Base-by-base conservation (phyloP, 2,329 filamentous ascomycete species). In the Graphium sp. region DNA sequence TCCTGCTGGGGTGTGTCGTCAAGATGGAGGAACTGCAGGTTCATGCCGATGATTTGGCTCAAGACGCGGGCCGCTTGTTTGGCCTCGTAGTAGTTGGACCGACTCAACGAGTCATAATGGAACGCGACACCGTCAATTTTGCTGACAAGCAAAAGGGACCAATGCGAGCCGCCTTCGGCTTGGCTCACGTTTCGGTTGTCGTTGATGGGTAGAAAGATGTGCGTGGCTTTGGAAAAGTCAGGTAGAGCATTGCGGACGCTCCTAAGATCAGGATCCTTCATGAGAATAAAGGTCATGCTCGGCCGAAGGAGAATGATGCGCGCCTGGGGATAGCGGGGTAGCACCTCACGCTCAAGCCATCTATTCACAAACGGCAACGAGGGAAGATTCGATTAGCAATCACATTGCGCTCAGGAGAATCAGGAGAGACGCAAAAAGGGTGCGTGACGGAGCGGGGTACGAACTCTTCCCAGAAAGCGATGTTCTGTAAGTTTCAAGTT, bases 381-480 rank as follows among this genome's bases (percentile, higher is more conserved):
- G n/a, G n/a, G n/a, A n/a, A n/a, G n/a, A n/a, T n/a, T n/a, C n/a
- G n/a, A n/a, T n/a, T n/a, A n/a, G n/a, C n/a, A n/a, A n/a, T n/a
- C n/a, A n/a, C n/a, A n/a, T n/a, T n/a, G n/a, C n/a, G n/a, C n/a
- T n/a, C n/a, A n/a, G n/a, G n/a, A n/a, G n/a, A n/a, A n/a, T n/a
- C n/a, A n/a, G n/a, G n/a, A n/a, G n/a, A n/a, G n/a, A n/a, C n/a
- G n/a, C n/a, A n/a, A n/a, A n/a, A n/a, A n/a, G n/a, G n/a, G n/a
- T n/a, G n/a, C n/a, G n/a, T n/a, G n/a, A n/a, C n/a, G n/a, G n/a
- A n/a, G n/a, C n/a, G n/a, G 25, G 33, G 23, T 22, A 51, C 58
- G 41, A 73, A 92, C 66, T 95, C 87, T 65, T 95, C 81, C 87
- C 89, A 98, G 49, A 98, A 95, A 28, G 83, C 77, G 39, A 98